Conservation (phyloP, 2,329 filamentous ascomycete genomes). For the Leptographium wingfieldii region DNA sequence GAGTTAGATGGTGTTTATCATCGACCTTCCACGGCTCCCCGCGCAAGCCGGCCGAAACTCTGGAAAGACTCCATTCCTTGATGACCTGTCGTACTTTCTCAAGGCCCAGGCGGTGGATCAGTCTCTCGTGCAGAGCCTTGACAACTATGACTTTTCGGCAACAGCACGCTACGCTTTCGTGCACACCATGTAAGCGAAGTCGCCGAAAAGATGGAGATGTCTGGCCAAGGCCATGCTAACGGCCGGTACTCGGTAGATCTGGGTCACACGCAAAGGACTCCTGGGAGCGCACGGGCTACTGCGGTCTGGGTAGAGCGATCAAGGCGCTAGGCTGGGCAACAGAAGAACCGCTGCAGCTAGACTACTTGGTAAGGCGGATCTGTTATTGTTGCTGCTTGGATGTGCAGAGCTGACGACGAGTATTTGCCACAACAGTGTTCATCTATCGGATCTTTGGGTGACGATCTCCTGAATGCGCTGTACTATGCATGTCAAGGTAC, state of each 20-base stretch:
- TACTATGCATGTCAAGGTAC: slow-evolving; percentile 44
- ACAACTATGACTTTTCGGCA: slow-evolving; percentile 68
- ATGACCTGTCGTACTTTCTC: slow-evolving; percentile 60
- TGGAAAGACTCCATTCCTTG: slow-evolving; percentile 38
- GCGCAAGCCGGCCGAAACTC: slow-evolving; percentile 10
- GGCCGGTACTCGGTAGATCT: slow-evolving; percentile 38
- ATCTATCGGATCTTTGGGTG: slow-evolving; percentile 66
- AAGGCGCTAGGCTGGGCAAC: slow-evolving; percentile 47
- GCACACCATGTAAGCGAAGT: slow-evolving; percentile 59
- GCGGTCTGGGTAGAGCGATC: slow-evolving; percentile 59
- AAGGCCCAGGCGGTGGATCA: slow-evolving; percentile 51
- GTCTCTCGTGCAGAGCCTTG: slow-evolving; percentile 53
- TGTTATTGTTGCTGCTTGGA: not conserved
- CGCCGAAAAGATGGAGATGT: slow-evolving; percentile 4
- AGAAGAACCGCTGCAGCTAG: slow-evolving; percentile 46
- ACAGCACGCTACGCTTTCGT: slow-evolving; percentile 68
- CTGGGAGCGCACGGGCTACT: slow-evolving; percentile 48
- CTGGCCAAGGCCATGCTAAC: not conserved
- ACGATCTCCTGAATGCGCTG: slow-evolving; percentile 47
- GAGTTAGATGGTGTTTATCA: slow-evolving; percentile 64
- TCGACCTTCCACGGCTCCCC: slow-evolving; percentile 65
- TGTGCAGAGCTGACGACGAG: not conserved
- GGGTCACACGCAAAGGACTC: slow-evolving; percentile 32
- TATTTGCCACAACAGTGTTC: slow-evolving; percentile 43
- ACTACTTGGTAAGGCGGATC: slow-evolving; percentile 49